Conservation (phyloP, 2,329 filamentous ascomycete species). For the Trichoderma sp. region DNA sequence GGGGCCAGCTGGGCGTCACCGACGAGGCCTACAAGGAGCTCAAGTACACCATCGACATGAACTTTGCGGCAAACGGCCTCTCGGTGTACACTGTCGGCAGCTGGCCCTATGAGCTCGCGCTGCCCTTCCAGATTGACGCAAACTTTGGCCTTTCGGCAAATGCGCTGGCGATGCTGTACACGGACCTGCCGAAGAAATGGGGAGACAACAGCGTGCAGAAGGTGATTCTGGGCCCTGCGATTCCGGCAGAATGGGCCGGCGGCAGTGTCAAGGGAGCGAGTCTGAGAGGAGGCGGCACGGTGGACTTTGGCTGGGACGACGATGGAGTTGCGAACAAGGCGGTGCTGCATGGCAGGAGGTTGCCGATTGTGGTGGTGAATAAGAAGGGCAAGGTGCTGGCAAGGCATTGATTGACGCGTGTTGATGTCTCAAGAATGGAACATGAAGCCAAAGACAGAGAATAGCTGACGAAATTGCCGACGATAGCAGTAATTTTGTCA, state of each 20-base stretch:
- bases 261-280: slow-evolving; percentile 21
- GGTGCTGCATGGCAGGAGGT: slow-evolving; percentile 1
- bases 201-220: slow-evolving; percentile 16
- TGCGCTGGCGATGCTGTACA: slow-evolving; percentile 21
- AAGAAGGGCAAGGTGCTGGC: slow-evolving; percentile 20
- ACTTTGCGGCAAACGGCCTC: slow-evolving; percentile 42
- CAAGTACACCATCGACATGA: slow-evolving; percentile 49
- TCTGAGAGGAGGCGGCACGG: slow-evolving; percentile 22
- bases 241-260: slow-evolving; percentile 24
- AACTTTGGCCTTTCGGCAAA: slow-evolving; percentile 32
- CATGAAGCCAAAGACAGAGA: too few relatives aligned
- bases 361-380: slow-evolving; percentile 18
- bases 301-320: slow-evolving; percentile 25
- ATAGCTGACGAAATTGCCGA: too few relatives aligned
- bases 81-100: slow-evolving; percentile 15
- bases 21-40: slow-evolving; percentile 51
- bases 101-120: slow-evolving; percentile 20
- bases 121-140: slow-evolving; percentile 36
- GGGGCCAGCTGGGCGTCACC: slow-evolving; percentile 56
- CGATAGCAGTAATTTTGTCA: too few relatives aligned
- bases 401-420: too few relatives aligned
- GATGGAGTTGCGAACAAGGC: slow-evolving; percentile 14
- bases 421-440: too few relatives aligned
- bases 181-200: slow-evolving; percentile 13
- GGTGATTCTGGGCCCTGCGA: slow-evolving; percentile 21